A percentile compares a stretch with the other conserved stretches of the same genome.
These are phyloP conservation scores for Sphagnum fallax DNA, from an alignment of 228 moss, liverwort and hornwort species.

Conservation along the genomic window DNA sequence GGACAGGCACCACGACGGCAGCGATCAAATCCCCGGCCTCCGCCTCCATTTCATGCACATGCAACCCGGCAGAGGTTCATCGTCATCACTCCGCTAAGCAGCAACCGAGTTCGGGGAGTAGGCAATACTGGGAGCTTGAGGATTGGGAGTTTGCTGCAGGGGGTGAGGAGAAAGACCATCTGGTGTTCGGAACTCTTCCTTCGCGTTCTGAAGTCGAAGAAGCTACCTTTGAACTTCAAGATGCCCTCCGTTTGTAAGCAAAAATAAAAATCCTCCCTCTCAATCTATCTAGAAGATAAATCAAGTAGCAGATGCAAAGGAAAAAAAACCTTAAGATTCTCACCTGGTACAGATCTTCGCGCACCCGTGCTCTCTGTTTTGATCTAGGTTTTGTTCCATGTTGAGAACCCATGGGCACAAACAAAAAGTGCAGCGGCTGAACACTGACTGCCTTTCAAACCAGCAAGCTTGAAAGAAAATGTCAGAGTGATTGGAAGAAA, in stretches of 20 bases:
- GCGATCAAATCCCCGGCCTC: constrained; percentile 31
- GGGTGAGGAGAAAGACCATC: constrained; percentile 71
- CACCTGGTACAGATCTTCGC: no score
- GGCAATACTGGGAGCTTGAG: constrained; percentile 64
- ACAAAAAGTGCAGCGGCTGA: no score
- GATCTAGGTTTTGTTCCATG: no score
- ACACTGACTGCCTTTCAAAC: no score
- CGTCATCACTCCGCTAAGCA: constrained; percentile 2
- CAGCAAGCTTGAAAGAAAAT: no score
- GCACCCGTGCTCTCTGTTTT: no score
- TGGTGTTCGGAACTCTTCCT: constrained; percentile 78
- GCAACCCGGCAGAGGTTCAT: constrained; percentile 24
- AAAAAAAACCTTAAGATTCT: no score
- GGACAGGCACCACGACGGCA: constrained; percentile 31
- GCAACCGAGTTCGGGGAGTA: constrained; percentile 17
- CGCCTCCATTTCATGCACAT: constrained; percentile 17
- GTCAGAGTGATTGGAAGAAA: no score
- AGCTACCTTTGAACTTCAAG: constrained; percentile 76
- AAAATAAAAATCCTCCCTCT: not conserved
- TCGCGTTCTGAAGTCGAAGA: constrained; percentile 68
- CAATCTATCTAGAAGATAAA: no score
- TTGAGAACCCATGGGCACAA: no score
- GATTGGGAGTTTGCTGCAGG: constrained; percentile 90
- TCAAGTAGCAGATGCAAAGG: no score
- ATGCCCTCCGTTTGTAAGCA: constrained; percentile 68